These are phyloP conservation scores for Cryptococcus sp. DNA, from an alignment of 1,284 basidiomycete species.

Conservation along the genomic window DNA sequence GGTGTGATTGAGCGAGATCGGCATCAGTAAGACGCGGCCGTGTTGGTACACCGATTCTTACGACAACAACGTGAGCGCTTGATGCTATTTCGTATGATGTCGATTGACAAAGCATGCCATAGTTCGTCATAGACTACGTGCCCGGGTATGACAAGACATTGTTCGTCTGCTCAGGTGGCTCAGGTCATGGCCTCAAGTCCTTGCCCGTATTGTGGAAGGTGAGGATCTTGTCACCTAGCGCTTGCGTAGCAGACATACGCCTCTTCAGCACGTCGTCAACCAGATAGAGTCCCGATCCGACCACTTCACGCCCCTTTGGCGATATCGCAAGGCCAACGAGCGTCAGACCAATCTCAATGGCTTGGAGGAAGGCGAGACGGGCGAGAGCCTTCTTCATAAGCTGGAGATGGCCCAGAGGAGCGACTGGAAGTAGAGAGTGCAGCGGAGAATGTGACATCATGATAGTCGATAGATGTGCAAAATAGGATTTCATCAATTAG, in stretches of 20 bases:
- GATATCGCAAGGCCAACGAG: conserved; percentile 16
- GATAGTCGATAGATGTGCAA: no score
- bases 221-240: background rate
- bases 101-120: conserved; percentile 3
- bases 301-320: conserved; percentile 31
- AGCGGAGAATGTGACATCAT: no score
- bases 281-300: conserved; percentile 25
- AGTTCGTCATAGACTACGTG: conserved; percentile 34
- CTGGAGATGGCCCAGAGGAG: conserved; percentile 14
- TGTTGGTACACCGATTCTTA: conserved; percentile 41
- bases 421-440: conserved; percentile 11
- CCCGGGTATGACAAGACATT: conserved; percentile 26
- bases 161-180: conserved; percentile 33
- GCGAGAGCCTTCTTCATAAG: conserved; percentile 11
- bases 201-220: conserved; percentile 32
- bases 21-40: conserved; percentile 30
- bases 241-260: background rate
- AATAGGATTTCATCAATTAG: no score
- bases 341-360: conserved; percentile 23
- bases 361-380: conserved; percentile 27
- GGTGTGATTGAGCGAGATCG: conserved; percentile 29
- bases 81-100: background rate
- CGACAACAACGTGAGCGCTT: conserved; percentile 3
- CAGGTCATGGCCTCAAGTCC: conserved; percentile 40
- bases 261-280: conserved; percentile 25